Conservation (phyloP, 2,329 filamentous ascomycete species). For the Sphaerulina musiva region DNA sequence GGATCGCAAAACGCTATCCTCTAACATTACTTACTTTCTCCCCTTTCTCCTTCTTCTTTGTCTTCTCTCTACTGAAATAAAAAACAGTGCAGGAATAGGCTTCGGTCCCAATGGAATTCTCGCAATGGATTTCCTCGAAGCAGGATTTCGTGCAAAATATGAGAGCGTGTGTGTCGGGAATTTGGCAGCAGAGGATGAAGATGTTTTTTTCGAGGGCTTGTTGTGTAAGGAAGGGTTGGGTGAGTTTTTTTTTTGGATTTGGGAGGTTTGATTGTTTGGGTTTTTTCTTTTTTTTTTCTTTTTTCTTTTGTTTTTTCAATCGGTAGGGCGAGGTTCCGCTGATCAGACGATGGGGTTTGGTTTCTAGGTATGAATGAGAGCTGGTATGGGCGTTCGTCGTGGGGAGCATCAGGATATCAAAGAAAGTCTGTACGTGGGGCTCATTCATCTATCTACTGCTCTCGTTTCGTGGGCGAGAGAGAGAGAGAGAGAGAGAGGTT, state of each 20-base stretch:
- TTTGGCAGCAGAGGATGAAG: constrained; percentile 4
- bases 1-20: too few species aligned
- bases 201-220: constrained; percentile 13
- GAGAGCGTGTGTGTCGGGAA: constrained; percentile 10
- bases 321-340: not conserved
- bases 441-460: not conserved
- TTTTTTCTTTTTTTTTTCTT: too few species aligned
- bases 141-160: constrained; percentile 6
- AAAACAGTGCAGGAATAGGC: constrained; percentile 37
- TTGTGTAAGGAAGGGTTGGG: constrained; percentile 10
- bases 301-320: too few species aligned
- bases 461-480: not conserved
- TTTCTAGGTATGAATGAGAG: constrained; percentile 18
- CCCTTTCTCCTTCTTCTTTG: too few species aligned
- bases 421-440: constrained; percentile 6
- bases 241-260: not conserved
- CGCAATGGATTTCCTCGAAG: constrained; percentile 10
- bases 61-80: not conserved
- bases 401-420: constrained; percentile 8
- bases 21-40: too few species aligned
- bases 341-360: not conserved
- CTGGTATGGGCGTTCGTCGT: constrained; percentile 7
- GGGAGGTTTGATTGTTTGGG: too few species aligned
- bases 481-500: not conserved
- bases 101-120: constrained; percentile 13